A percentile compares a stretch with the other conserved stretches of the same genome.
These are phyloP conservation scores for Tritrichomonas foetus DNA, from an alignment of 208 protist species.

Conservation along the genomic window DNA sequence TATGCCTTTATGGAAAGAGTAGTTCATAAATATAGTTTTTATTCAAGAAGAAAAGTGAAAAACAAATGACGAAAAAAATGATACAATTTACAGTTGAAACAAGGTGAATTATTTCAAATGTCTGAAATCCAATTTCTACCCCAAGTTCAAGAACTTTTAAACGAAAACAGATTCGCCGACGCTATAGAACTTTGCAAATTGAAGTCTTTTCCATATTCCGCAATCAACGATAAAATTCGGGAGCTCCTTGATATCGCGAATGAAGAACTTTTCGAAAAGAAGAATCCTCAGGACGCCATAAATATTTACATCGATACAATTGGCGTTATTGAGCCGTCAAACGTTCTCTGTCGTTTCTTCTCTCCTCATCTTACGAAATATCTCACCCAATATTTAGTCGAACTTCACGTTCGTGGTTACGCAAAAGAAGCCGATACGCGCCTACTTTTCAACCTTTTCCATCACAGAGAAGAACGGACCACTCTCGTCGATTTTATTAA, in stretches of 20 bases:
- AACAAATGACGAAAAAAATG: too few species aligned
- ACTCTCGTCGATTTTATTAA: not conserved
- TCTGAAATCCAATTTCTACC: not conserved
- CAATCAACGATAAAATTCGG: not conserved
- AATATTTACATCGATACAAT: not conserved
- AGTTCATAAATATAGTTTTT: too few species aligned
- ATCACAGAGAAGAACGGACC: not conserved
- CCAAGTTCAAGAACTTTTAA: not conserved
- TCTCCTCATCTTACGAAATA: not conserved
- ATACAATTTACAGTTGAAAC: too few species aligned
- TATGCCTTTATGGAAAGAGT: too few species aligned
- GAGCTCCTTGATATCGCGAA: not conserved
- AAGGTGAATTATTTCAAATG: too few species aligned
- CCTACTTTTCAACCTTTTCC: slow-evolving; percentile 6
- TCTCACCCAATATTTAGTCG: not conserved
- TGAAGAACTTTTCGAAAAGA: not conserved
- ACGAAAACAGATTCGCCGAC: not conserved
- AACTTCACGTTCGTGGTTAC: not conserved
- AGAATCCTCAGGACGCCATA: not conserved
- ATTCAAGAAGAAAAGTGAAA: too few species aligned
- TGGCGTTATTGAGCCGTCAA: slow-evolving; percentile 33
- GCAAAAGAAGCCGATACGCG: not conserved
- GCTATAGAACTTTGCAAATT: not conserved
- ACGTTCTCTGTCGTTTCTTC: slow-evolving; percentile 21
- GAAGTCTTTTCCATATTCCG: not conserved